These are phyloP conservation scores for Aspergillus candidus DNA, from an alignment of 2,329 filamentous ascomycete genomes.

Conservation along the genomic window DNA sequence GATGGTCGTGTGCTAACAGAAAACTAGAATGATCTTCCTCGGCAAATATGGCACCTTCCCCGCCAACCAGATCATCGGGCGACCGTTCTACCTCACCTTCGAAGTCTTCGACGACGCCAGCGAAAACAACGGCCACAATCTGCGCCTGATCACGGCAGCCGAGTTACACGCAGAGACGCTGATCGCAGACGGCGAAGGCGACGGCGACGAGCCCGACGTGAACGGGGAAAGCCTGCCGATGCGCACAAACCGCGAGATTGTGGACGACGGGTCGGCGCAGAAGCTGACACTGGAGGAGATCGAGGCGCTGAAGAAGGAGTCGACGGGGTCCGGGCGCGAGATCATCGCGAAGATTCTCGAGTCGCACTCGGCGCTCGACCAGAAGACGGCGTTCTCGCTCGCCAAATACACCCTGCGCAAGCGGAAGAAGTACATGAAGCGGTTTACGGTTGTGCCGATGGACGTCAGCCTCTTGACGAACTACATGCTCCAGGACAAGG, in stretches of 20 bases:
- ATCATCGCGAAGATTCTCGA: conserved; percentile 89
- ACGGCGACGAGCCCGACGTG: conserved; percentile 30
- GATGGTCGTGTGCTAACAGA: conserved; percentile 6
- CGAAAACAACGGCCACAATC: conserved; percentile 55
- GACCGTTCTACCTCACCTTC: conserved; percentile 86
- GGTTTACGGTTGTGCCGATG: conserved; percentile 78
- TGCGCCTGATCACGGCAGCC: conserved; percentile 71
- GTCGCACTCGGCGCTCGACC: conserved; percentile 80
- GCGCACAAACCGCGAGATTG: conserved; percentile 58
- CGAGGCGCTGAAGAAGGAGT: conserved; percentile 64
- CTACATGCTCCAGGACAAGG: conserved; percentile 73
- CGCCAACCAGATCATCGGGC: conserved; percentile 81
- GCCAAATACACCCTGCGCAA: conserved; percentile 96
- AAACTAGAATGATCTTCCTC: conserved; percentile 68
- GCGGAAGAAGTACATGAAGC: conserved; percentile 83
- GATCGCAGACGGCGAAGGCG: conserved; percentile 44
- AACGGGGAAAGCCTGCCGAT: conserved; percentile 41
- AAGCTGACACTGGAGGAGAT: conserved; percentile 67
- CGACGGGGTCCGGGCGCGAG: conserved; percentile 73
- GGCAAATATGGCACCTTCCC: conserved; percentile 92
- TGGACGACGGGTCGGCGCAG: conserved; percentile 64
- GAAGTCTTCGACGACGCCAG: conserved; percentile 70
- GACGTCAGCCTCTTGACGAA: conserved; percentile 70
- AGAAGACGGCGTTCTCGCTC: conserved; percentile 89
- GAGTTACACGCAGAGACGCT: conserved; percentile 77